Conservation (phyloP, 495 filamentous ascomycete genomes). For the Penicillium antarcticum region DNA sequence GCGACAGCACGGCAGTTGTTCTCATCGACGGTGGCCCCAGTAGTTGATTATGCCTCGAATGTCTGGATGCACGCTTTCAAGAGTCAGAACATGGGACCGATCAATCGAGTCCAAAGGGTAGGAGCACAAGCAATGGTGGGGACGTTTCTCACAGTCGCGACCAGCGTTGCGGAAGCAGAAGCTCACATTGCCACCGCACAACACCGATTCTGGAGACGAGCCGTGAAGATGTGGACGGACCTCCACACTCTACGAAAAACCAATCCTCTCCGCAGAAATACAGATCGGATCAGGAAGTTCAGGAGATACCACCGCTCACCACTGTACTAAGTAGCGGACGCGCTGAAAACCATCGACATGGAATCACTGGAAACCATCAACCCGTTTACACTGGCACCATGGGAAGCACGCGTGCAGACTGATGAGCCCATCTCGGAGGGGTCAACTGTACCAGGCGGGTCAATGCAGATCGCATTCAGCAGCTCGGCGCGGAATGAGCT, state of each 20-base stretch:
- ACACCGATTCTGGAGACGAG: constrained; percentile 15
- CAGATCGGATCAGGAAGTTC: too few relatives aligned
- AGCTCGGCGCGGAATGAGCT: too few relatives aligned
- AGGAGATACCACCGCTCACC: too few relatives aligned
- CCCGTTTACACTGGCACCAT: constrained; percentile 12
- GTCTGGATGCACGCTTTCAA: constrained; percentile 28
- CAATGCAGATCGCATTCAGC: too few relatives aligned
- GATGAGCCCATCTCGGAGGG: too few relatives aligned
- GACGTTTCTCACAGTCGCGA: background rate
- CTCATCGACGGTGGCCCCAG: constrained; percentile 22
- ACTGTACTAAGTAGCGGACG: too few relatives aligned
- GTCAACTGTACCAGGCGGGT: too few relatives aligned
- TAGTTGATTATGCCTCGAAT: constrained; percentile 33
- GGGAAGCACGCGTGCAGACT: constrained; percentile 9
- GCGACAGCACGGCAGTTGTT: constrained; percentile 29
- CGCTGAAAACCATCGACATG: too few relatives aligned
- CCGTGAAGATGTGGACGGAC: constrained; percentile 17
- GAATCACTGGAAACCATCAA: background rate
- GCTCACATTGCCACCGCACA: constrained; percentile 9
- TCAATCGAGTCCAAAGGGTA: constrained; percentile 25
- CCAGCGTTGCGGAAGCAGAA: too few relatives aligned
- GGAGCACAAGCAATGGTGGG: constrained; percentile 25
- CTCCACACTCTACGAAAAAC: background rate
- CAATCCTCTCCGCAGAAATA: too few relatives aligned
- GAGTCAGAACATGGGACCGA: constrained; percentile 10